phyloP scores from a whole-genome alignment of 345 rosid species.

The Gossypium raimondii region DNA sequence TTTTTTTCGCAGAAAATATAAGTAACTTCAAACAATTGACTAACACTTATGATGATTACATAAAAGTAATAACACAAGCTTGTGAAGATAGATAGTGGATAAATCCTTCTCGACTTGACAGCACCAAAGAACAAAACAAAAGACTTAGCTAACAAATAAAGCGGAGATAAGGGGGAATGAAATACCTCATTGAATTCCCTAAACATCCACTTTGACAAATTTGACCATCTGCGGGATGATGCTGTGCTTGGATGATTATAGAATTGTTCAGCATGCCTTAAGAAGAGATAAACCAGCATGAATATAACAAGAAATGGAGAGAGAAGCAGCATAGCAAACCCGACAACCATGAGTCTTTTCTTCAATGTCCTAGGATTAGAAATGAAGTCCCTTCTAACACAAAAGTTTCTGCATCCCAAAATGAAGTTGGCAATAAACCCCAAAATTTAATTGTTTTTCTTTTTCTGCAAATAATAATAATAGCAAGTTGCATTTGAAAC shows the following conservation, averaged over 20 bases:
- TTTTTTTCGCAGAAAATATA: not conserved
- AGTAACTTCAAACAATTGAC: conserved; percentile 4
- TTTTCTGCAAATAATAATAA: not conserved
- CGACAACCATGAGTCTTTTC: conserved; percentile 85
- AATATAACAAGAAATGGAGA: conserved; percentile 96
- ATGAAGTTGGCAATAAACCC: not conserved
- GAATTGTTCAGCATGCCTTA: conserved; percentile 96
- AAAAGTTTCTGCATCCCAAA: conserved; percentile 60
- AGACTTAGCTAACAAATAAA: not conserved
- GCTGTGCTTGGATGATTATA: conserved; percentile 98
- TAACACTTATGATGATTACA: not conserved
- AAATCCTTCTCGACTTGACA: not conserved
- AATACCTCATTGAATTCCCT: conserved; percentile 46
- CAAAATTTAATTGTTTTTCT: not conserved
- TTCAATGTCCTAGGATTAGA: conserved; percentile 68
- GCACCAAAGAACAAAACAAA: not conserved
- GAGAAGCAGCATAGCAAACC: conserved; percentile 79
- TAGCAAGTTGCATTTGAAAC: not conserved
- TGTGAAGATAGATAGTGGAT: not conserved
- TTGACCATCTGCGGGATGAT: conserved; percentile 96
- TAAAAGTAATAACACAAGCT: not conserved
- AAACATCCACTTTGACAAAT: conserved; percentile 34
- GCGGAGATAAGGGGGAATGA: not conserved
- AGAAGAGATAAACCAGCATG: conserved; percentile 89
- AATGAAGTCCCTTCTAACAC: conserved; percentile 81